Base-by-base conservation (phyloP, 2,329 filamentous ascomycete species). In the Didymella arachidicola region DNA sequence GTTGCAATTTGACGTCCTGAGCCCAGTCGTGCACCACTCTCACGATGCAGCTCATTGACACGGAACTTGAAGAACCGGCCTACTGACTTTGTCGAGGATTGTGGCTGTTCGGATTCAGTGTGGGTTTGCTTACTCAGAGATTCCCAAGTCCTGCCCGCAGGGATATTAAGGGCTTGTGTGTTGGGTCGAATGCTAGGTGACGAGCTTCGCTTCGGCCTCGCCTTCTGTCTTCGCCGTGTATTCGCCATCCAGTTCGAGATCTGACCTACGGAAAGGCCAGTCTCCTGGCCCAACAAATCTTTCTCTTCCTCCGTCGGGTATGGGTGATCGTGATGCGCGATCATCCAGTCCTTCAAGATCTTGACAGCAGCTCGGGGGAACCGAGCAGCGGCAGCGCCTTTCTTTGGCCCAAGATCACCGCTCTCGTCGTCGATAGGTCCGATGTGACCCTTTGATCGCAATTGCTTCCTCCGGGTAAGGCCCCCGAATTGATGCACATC, bases 231-330 rank as follows among this genome's bases (percentile, higher is more conserved):
- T 56, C 93, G 87, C 42, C 93, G 87, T 57, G 92, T 92, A 76
- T 97, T 97, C 59, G 93, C 93, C 45, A 97, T 86, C 93, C 93
- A 97, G 74, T 96, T 96, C 11, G 89, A 89, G 67, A 97, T 94
- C 72, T 97, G 93, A 14, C 84, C 89, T 69, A 91, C 87, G 74
- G 87, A 93, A 39, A 97, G 82, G 7, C 92, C 92, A 0, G 93
- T 97, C 67, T 90, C 85, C 45, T 85, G 83, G 76, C 92, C 89
- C 26, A 97, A 81, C 61, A 87, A 84, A 65, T 93, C 90, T 71
- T 94, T 96, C 72, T 97, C 91, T 58, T 92, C 88, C 42, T 96
- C 92, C 32, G 87, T 93, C 5, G 93, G 93, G 72, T 97, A 97
- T 0, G 93, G 93, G 68, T 96, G 91, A 51, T 90, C 85, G 69